Evolutionary conservation across 345 rosid genomes (phyloP), one percentile per base, ranked within the genome.

Genomic region (thale cress (Arabidopsis thaliana)): DNA sequence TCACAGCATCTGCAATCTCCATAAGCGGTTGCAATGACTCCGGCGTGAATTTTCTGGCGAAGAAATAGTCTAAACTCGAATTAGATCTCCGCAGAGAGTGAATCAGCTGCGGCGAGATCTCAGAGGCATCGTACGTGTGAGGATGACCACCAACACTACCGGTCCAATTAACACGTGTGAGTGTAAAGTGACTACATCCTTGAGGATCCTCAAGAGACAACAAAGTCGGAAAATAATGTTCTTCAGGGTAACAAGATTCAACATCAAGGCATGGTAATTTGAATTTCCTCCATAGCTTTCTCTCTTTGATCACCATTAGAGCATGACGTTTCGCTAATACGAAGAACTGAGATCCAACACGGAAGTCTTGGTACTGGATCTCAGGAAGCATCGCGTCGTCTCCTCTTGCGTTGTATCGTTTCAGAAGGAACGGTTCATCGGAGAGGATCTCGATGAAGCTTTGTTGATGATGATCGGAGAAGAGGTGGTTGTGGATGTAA

Each of bases 261-360:
- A 41, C 2, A n/a, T 88, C 78, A 49, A 82, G 33, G 41, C 98
- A 93, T 0, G 91, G 93, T 8, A 87, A 57, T 63, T 75, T 82
- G 33, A 93, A 93, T 69, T 93, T 93, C 71, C 82, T 85, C 98
- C 98, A 93, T 11, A 91, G 71, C 30, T 79, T 85, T 9, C 81
- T 81, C 30, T 93, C 98, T 40, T 64, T 75, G 7, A 93, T 70
- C 42, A 91, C 90, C 2, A 84, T 55, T 64, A 87, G n/a, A 1
- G 91, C 97, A 55, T 93, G 98, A 0, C 92, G 83, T 37, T 83
- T 91, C 14, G 91, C 85, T 11, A 93, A 38, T 5, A 89, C 79
- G 76, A 91, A 91, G 73, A 93, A 93, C 85, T 91, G 96, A n/a
- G 97, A 93, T 57, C 98, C 97, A 1, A 86, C 94, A 24, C 94